Evolutionary conservation across 2,329 filamentous ascomycete genomes (phyloP), one percentile per base, ranked within the genome.

Genomic region (Corynespora cassiicola): DNA sequence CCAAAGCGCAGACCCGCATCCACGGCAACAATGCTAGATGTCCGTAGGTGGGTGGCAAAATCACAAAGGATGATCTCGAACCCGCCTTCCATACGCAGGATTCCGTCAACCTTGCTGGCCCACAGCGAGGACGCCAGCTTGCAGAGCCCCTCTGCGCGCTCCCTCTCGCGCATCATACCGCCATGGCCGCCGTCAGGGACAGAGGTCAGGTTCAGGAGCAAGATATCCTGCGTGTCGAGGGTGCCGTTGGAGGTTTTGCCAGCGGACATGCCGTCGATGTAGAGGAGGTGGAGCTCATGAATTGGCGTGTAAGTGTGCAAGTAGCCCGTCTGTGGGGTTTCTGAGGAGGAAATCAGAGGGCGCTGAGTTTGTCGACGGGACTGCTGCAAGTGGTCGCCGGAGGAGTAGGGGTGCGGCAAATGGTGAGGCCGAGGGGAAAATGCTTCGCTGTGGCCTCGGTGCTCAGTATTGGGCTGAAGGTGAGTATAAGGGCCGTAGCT

Each of bases 51-150:
- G 9, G 67, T 56, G 21, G 62, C 63, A 46, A 89, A 88, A 36
- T 84, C 70, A 59, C 85, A 89, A 14, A 85, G 70, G 32, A 88
- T 85, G 36, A 87, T 74, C 62, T 89, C 86, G 49, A 88, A 88
- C 0, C 86, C 86, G 12, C 77, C 76, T 56, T 89, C 86, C 76
- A 84, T 84, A 8, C 85, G 77, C 2, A 88, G 64, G 15, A 87
- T 71, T 0, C 82, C 84, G 52, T 87, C 80, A n/a, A 87, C 69
- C 10, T 68, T 66, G 19, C 60, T 61, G 9, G 73, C 7, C 79
- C 79, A 84, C 61, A 80, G 36, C 53, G 63, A 42, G 28, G 63
- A 7, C 0, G 78, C 74, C 7, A 85, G 51, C 0, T 74, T 63
- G 60, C 86, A 89, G 2, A 87, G 64, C 1, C 73, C 71, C 1